phyloP scores from a whole-genome alignment of 257 asterid genomes.

The Paraleonurus japonicus region DNA sequence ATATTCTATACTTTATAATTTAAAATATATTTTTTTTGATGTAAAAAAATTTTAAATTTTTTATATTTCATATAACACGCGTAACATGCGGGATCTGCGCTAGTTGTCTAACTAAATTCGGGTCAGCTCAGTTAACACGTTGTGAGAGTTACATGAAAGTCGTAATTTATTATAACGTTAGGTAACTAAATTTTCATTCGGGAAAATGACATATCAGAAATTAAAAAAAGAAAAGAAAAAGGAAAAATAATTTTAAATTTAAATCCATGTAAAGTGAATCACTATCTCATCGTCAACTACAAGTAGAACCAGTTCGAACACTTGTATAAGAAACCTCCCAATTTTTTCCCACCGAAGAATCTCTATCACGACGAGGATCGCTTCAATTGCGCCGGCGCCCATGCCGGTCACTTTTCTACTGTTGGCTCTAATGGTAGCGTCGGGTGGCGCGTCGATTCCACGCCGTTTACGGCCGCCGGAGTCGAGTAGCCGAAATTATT shows the following conservation, averaged over 20 bases:
- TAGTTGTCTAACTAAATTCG: no score
- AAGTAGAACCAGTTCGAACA: background rate
- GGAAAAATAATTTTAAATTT: background rate
- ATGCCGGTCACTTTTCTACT: conserved; percentile 3
- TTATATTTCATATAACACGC: no score
- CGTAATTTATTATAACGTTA: background rate
- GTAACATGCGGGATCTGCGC: no score
- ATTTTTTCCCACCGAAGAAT: background rate
- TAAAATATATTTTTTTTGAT: no score
- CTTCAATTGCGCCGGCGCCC: conserved; percentile 12
- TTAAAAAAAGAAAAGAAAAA: background rate
- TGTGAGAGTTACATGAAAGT: background rate
- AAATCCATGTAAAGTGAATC: no score
- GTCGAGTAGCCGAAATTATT: conserved; percentile 37
- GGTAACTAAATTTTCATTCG: background rate
- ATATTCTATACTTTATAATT: no score
- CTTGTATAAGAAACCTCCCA: background rate
- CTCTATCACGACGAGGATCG: conserved; percentile 30
- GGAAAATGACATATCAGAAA: background rate
- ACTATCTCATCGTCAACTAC: background rate
- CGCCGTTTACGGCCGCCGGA: conserved; percentile 37
- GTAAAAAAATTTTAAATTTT: no score
- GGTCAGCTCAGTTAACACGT: no score
- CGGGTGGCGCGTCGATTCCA: conserved; percentile 33
- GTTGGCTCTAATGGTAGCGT: conserved; percentile 21